Conservation (phyloP, 192 early-diverging fungal species). For the Coemansia aciculifera region DNA sequence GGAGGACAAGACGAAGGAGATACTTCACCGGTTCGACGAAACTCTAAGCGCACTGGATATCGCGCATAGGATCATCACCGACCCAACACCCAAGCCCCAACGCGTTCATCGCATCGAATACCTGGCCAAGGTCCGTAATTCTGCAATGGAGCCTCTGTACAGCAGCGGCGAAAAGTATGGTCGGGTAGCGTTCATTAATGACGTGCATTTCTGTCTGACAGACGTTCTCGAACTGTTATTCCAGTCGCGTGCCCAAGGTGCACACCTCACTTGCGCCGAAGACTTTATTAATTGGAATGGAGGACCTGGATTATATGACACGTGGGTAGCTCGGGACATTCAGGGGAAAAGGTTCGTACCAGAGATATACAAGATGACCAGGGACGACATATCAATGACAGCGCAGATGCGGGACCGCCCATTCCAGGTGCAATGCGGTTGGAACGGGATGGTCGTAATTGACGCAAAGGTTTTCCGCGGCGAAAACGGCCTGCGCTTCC, state of each 20-base stretch:
- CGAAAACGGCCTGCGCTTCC: conserved; percentile 14
- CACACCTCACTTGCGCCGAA: conserved; percentile 55
- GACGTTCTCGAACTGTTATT: conserved; percentile 54
- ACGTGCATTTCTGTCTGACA: conserved; percentile 45
- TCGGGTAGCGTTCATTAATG: conserved; percentile 48
- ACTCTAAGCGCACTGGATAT: neutral
- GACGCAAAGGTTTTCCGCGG: neutral
- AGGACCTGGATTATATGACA: conserved; percentile 44
- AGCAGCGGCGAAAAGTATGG: conserved; percentile 11
- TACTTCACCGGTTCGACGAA: neutral
- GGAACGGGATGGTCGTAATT: too few relatives aligned
- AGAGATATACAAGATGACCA: conserved; percentile 29
- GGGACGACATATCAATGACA: conserved; percentile 21
- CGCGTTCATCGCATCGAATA: too few relatives aligned
- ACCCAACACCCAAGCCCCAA: neutral
- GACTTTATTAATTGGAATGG: conserved; percentile 41
- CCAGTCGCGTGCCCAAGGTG: conserved; percentile 43
- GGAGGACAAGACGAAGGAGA: neutral
- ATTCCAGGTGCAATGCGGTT: too few relatives aligned
- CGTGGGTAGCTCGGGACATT: conserved; percentile 54
- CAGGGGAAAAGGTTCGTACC: conserved; percentile 31
- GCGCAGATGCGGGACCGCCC: too few relatives aligned
- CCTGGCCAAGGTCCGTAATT: too few relatives aligned
- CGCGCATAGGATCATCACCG: neutral
- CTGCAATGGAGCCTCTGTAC: conserved; percentile 44